Evolutionary conservation across 768 basidiomycete species (phyloP), one percentile per base, ranked within the genome.

Genomic region (Boletus rufocinnamomeus): DNA sequence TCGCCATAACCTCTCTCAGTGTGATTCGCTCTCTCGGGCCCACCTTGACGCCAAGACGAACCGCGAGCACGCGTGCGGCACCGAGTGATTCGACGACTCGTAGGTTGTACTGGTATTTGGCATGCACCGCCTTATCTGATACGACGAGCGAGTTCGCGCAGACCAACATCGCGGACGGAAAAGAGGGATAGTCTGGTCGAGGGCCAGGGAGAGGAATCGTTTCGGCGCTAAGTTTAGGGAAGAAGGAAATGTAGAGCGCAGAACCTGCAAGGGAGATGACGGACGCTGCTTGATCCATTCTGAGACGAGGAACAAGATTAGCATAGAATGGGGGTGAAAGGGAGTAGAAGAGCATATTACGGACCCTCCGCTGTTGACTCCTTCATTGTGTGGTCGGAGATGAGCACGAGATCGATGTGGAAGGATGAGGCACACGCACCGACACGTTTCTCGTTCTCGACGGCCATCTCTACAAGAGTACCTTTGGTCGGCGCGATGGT

Each of bases 221-320:
- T 27, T 84, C 80, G 0, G 90, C 88, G 48, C 77, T 67, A 13
- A 96, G 82, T 16, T 75, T 73, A 1, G 93, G 94, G 70, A 85
- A 88, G 80, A 95, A 96, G 23, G 86, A 81, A 63, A 94, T 87
- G 68, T 89, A 89, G 34, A 92, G 81, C 0, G 91, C 87, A 9
- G 88, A 84, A 23, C 82, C 80, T 1, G 88, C 78, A 27, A 82
- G 78, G 17, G 85, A 88, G 63, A 95, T 87, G 38, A 93, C 87
- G 0, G 91, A 93, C 0, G 93, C 91, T 1, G 93, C 89, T 79
- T 95, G 93, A 71, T 96, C 94, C 89, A 95, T 91, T 27, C 91
- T 89, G 50, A 8, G 35, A 48, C 7, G 9, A 35, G 25, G n/a
- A 21, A 43, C 54, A 34, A 5, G 6, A 54, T 63, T 10, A 64